Conservation (phyloP, 129 eudicot genomes). For the Ambrosia artemisiifolia region DNA sequence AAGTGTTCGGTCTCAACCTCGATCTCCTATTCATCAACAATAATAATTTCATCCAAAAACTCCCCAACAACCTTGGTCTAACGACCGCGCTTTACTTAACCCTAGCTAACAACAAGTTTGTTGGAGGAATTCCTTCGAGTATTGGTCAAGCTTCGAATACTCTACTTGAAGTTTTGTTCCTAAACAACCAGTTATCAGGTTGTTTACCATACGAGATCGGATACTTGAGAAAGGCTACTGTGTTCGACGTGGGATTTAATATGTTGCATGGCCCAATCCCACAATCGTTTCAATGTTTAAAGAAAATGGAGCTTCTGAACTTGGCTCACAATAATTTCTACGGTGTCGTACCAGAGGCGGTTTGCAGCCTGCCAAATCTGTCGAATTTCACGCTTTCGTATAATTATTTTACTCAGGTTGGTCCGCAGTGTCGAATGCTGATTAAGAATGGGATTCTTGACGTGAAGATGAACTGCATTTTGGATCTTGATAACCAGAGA, state of each 20-base stretch:
- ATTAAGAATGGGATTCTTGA: slow-evolving; percentile 25
- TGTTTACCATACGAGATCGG: slow-evolving; percentile 49
- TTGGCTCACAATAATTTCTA: slow-evolving; percentile 35
- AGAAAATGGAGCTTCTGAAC: slow-evolving; percentile 29
- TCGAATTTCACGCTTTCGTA: slow-evolving; percentile 30
- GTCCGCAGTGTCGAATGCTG: slow-evolving; percentile 35
- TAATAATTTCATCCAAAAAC: slow-evolving; percentile 29
- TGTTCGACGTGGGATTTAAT: slow-evolving; percentile 40
- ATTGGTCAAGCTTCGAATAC: slow-evolving; percentile 28
- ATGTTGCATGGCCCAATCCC: slow-evolving; percentile 41
- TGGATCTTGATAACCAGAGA: slow-evolving; percentile 38
- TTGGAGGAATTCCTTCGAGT: slow-evolving; percentile 40
- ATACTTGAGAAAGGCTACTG: slow-evolving; percentile 11
- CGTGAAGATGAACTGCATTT: slow-evolving; percentile 47
- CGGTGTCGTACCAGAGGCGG: slow-evolving; percentile 39
- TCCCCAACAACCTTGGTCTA: slow-evolving; percentile 37
- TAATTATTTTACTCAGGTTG: slow-evolving; percentile 49
- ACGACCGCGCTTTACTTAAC: slow-evolving; percentile 34
- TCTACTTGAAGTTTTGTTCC: slow-evolving; percentile 35
- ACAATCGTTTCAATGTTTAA: slow-evolving; percentile 38
- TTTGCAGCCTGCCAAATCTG: slow-evolving; percentile 31
- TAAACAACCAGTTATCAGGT: slow-evolving; percentile 18
- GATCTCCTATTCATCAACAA: slow-evolving; percentile 50
- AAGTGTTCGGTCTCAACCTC: slow-evolving; percentile 27
- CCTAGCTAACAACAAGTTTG: slow-evolving; percentile 40